Evolutionary conservation across 2,329 filamentous ascomycete species (phyloP).

Genomic region (Colletotrichum sp.): DNA sequence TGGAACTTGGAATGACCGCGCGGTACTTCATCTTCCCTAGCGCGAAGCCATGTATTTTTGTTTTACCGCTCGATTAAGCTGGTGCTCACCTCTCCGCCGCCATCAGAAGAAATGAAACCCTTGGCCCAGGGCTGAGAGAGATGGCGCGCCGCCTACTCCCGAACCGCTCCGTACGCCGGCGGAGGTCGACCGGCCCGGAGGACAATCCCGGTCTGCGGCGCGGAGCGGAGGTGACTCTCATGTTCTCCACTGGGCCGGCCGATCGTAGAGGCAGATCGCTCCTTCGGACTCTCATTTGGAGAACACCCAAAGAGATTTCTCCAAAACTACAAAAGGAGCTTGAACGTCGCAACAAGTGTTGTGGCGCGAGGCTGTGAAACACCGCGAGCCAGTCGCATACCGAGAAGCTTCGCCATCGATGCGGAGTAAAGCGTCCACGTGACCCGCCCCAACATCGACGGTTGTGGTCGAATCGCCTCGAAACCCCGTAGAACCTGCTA

Average conservation of each 20-base stretch:
- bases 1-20: slow-evolving; percentile 3
- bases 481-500: slow-evolving; percentile 5
- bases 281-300: neutral
- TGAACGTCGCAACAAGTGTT: neutral
- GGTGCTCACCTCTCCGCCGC: neutral
- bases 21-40: neutral
- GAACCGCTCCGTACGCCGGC: neutral
- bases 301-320: neutral
- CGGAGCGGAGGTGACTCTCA: neutral
- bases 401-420: slow-evolving; percentile 13
- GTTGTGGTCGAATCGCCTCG: neutral
- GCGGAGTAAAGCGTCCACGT: slow-evolving; percentile 15
- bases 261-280: neutral
- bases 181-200: neutral
- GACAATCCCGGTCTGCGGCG: neutral
- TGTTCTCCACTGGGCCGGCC: neutral
- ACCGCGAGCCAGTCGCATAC: neutral
- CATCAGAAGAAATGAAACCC: neutral
- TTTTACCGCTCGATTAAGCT: neutral
- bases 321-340: neutral
- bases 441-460: neutral
- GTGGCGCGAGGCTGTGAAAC: neutral
- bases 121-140: neutral
- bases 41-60: neutral
- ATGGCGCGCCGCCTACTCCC: neutral